Conservation (phyloP, 1,284 basidiomycete species). For the Moniliella sp. region DNA sequence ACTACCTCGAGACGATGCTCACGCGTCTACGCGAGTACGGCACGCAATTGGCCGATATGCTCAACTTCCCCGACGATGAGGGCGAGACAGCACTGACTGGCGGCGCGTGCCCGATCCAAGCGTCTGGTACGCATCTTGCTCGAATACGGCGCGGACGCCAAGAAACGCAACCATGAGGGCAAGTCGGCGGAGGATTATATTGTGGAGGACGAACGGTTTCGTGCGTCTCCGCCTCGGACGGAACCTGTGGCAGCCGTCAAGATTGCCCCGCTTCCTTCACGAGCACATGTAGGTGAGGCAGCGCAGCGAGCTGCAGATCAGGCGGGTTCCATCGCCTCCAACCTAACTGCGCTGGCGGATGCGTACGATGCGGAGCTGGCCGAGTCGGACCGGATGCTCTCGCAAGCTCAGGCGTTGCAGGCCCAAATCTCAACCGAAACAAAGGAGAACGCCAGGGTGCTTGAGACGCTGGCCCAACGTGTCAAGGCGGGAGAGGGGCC, state of each 20-base stretch:
- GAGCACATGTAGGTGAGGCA: slow-evolving; percentile 56
- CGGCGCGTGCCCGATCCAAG: slow-evolving; percentile 82
- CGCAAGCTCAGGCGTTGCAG: slow-evolving; percentile 68
- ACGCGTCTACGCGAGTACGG: slow-evolving; percentile 77
- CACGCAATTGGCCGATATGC: slow-evolving; percentile 84
- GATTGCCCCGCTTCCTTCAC: too few relatives aligned
- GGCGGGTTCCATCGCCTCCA: slow-evolving; percentile 57
- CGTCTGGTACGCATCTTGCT: slow-evolving; percentile 82
- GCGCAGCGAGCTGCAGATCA: slow-evolving; percentile 71
- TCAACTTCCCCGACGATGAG: slow-evolving; percentile 98
- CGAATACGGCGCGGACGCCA: slow-evolving; percentile 88
- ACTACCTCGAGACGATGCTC: slow-evolving; percentile 95
- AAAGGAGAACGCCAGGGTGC: slow-evolving; percentile 57
- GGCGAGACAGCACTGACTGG: slow-evolving; percentile 96
- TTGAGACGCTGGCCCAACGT: slow-evolving; percentile 45
- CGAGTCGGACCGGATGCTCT: slow-evolving; percentile 73
- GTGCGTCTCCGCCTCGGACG: slow-evolving; percentile 49
- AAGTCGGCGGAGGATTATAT: slow-evolving; percentile 98
- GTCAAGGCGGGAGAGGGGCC: slow-evolving; percentile 49
- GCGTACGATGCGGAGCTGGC: slow-evolving; percentile 78
- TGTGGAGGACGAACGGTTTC: slow-evolving; percentile 87
- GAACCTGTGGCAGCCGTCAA: slow-evolving; percentile 33
- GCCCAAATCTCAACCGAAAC: slow-evolving; percentile 77
- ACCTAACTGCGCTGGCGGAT: slow-evolving; percentile 59
- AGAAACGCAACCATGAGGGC: slow-evolving; percentile 78